Conservation (phyloP, 2,329 filamentous ascomycete species). For the Diplodia mutila region DNA sequence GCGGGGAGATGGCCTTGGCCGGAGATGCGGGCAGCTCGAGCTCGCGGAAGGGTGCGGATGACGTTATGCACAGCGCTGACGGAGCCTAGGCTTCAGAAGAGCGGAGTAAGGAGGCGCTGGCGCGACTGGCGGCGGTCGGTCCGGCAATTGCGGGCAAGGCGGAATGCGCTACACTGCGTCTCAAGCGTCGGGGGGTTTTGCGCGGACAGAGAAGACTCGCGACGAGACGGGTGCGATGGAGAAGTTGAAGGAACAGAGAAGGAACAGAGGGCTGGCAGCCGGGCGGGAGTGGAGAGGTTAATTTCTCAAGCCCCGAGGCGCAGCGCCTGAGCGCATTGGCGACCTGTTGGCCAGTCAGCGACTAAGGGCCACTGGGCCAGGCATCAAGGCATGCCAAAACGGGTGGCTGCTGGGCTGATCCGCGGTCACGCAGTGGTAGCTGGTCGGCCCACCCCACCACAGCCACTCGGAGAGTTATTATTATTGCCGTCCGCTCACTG, state of each 20-base stretch:
- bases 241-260: slow-evolving; percentile 8
- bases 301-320: slow-evolving; percentile 12
- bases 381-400: background rate
- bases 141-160: slow-evolving; percentile 5
- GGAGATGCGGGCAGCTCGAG: slow-evolving; percentile 15
- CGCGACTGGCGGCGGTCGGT: slow-evolving; percentile 6
- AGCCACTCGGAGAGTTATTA: background rate
- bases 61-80: slow-evolving; percentile 23
- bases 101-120: slow-evolving; percentile 13
- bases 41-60: slow-evolving; percentile 21
- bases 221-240: background rate
- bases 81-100: background rate
- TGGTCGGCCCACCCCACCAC: background rate
- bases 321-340: background rate
- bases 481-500: background rate
- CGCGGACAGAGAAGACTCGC: background rate
- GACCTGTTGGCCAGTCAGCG: background rate
- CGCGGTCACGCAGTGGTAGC: background rate
- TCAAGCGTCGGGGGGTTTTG: background rate
- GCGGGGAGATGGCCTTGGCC: slow-evolving; percentile 28
- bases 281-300: slow-evolving; percentile 12
- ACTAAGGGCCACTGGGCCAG: background rate
- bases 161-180: background rate
- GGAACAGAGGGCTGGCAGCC: background rate
- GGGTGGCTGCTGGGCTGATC: background rate